Evolutionary conservation across 1,284 basidiomycete genomes (phyloP).

Genomic region (Thelephora terrestris): DNA sequence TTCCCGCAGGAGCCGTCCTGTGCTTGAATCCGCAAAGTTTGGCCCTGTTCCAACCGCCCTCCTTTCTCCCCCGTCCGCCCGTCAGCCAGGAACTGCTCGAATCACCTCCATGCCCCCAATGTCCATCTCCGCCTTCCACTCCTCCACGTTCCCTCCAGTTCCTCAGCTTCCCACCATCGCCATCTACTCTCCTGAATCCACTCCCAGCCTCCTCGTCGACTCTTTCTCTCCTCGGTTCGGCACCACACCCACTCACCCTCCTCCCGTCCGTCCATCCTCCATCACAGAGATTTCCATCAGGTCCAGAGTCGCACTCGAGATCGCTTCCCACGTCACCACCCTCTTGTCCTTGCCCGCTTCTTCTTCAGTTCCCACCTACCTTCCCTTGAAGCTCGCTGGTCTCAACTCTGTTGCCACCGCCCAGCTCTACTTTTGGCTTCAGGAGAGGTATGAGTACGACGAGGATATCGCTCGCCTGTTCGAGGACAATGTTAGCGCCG

Average conservation of each 20-base stretch:
- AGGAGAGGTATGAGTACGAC: conserved; percentile 3
- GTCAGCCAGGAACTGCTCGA: neutral
- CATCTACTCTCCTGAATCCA: neutral
- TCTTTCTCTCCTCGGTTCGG: neutral
- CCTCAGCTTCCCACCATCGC: neutral
- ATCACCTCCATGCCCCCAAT: neutral
- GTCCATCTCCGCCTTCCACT: neutral
- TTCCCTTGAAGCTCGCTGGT: neutral
- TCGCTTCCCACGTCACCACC: conserved; percentile 2
- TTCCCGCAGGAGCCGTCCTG: neutral
- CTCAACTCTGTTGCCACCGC: conserved; percentile 1
- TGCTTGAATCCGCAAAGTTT: neutral
- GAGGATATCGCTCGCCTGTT: neutral
- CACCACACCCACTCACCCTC: neutral
- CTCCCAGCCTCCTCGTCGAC: neutral
- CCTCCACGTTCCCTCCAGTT: neutral
- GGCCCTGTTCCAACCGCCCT: neutral
- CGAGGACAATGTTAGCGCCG: neutral
- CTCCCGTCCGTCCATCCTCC: neutral
- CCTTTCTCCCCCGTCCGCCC: neutral
- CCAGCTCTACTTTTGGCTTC: conserved; percentile 3
- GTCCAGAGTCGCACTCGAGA: conserved; percentile 1
- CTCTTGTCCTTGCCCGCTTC: neutral
- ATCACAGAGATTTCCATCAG: neutral
- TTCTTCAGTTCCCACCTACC: neutral